phyloP scores from a whole-genome alignment of 441 rosid genomes.

The Syzygium syzygioides region DNA sequence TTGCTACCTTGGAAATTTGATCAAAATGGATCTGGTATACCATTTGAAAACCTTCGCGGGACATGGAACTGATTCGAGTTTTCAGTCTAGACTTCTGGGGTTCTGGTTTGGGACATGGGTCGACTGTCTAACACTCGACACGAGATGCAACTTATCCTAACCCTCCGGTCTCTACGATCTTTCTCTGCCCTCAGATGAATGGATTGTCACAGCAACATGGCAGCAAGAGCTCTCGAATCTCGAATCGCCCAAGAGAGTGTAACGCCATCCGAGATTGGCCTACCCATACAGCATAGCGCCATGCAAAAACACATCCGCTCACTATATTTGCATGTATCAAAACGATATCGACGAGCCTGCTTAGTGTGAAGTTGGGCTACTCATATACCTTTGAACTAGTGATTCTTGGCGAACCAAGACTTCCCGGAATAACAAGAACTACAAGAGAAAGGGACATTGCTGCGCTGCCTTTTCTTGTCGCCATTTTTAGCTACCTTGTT shows the following conservation, averaged over 20 bases:
- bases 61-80: neutral
- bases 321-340: neutral
- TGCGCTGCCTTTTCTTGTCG: neutral
- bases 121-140: neutral
- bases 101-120: neutral
- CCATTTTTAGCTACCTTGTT: neutral
- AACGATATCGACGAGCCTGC: neutral
- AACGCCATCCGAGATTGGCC: neutral
- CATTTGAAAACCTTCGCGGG: neutral
- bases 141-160: neutral
- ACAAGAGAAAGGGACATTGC: neutral
- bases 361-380: neutral
- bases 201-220: neutral
- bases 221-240: neutral
- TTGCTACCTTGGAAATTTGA: neutral
- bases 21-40: neutral
- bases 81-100: neutral
- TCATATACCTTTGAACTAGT: neutral
- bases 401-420: no score
- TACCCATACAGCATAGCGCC: neutral
- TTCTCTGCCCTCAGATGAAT: neutral
- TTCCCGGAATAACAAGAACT: neutral
- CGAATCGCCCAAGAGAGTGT: neutral
- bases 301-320: neutral
- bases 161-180: neutral